phyloP scores from a whole-genome alignment of 495 filamentous ascomycete genomes.

The Entonaema liquescens region DNA sequence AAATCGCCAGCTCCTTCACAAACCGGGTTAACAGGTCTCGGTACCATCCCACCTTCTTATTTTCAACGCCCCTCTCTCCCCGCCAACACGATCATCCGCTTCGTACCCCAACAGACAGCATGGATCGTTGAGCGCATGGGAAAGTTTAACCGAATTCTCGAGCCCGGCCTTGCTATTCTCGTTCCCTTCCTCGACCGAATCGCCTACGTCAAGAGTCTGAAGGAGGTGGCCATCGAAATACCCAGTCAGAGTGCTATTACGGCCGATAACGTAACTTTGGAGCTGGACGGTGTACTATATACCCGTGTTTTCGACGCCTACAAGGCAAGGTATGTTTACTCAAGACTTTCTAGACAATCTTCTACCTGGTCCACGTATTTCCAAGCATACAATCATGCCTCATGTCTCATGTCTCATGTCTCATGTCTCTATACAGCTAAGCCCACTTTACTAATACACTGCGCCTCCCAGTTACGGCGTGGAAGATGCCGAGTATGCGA shows the following conservation, averaged over 20 bases:
- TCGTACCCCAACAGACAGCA: slow-evolving; percentile 98
- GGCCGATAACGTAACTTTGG: slow-evolving; percentile 96
- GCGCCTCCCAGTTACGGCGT: slow-evolving; percentile 80
- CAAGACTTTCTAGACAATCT: not conserved
- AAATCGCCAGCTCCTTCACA: slow-evolving; percentile 25
- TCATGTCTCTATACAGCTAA: no score
- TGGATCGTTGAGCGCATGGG: slow-evolving; percentile 99
- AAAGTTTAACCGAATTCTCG: slow-evolving; percentile 88
- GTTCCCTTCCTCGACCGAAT: slow-evolving; percentile 94
- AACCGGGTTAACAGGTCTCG: slow-evolving; percentile 35
- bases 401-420: no score
- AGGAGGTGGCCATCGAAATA: slow-evolving; percentile 95
- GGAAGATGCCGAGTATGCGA: slow-evolving; percentile 98
- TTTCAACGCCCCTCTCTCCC: slow-evolving; percentile 72
- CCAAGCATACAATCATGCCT: no score
- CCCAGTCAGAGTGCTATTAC: slow-evolving; percentile 97
- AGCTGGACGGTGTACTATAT: slow-evolving; percentile 94
- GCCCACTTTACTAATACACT: slow-evolving; percentile 21
- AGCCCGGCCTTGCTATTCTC: slow-evolving; percentile 89
- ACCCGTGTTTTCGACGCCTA: slow-evolving; percentile 97
- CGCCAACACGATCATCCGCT: slow-evolving; percentile 93
- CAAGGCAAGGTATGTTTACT: slow-evolving; percentile 77
- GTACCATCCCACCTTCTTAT: slow-evolving; percentile 59
- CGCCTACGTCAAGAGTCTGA: slow-evolving; percentile 96
- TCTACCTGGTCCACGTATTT: not conserved